phyloP scores from a whole-genome alignment of 805 yeast genomes.

The Ogataea angusta region DNA sequence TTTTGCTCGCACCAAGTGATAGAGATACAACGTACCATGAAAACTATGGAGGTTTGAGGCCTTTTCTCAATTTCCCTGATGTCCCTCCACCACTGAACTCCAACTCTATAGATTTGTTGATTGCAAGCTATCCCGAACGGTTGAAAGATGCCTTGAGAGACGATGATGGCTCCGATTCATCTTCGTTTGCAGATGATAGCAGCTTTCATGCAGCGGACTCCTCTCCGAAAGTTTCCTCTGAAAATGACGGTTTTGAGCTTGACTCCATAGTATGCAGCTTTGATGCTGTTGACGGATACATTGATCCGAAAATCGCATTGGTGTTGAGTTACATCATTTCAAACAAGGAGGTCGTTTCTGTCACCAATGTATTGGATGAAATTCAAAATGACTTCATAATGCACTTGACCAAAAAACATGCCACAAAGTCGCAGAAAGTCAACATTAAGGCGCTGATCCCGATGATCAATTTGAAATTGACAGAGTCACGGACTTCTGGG shows the following conservation, averaged over 20 bases:
- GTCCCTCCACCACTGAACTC: constrained; percentile 57
- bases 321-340: constrained; percentile 32
- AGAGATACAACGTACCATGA: constrained; percentile 48
- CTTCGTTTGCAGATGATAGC: constrained; percentile 2
- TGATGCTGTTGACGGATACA: constrained; percentile 44
- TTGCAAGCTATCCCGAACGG: constrained; percentile 33
- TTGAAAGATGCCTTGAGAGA: constrained; percentile 17
- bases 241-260: constrained; percentile 41
- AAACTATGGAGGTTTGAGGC: constrained; percentile 49
- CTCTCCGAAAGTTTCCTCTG: background rate
- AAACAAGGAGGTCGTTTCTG: constrained; percentile 37
- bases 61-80: constrained; percentile 62
- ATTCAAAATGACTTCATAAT: constrained; percentile 59
- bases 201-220: background rate
- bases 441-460: constrained; percentile 52
- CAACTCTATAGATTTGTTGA: constrained; percentile 43
- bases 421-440: constrained; percentile 30
- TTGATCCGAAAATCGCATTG: constrained; percentile 39
- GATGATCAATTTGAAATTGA: constrained; percentile 28
- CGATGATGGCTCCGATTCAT: constrained; percentile 6
- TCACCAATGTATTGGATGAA: constrained; percentile 55
- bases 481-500: constrained; percentile 11
- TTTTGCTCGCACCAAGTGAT: constrained; percentile 52
- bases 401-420: constrained; percentile 30
- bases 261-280: constrained; percentile 55